Conservation (phyloP, 2,329 filamentous ascomycete genomes). For the Arachnopeziza araneosa region DNA sequence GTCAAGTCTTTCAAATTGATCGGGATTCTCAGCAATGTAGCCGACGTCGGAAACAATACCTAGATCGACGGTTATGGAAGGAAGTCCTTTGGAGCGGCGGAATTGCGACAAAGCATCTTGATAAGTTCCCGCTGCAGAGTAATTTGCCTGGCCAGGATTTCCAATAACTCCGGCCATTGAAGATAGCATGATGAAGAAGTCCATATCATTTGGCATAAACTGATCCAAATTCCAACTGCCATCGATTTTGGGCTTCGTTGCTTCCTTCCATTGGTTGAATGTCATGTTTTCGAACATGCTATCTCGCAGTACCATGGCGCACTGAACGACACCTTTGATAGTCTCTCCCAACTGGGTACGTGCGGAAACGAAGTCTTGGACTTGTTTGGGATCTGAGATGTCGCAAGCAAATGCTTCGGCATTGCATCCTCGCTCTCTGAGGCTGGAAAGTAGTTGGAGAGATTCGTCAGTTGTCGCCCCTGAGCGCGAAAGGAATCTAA, state of each 20-base stretch:
- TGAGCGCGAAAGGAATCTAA: conserved; percentile 24
- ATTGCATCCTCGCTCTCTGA: conserved; percentile 1
- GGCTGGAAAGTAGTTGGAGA: conserved; percentile 1
- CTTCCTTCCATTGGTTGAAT: background rate
- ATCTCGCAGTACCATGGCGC: conserved; percentile 27
- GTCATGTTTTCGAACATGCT: conserved; percentile 3
- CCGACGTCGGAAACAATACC: conserved; percentile 34
- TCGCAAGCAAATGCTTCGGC: background rate
- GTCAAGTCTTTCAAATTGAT: conserved; percentile 1
- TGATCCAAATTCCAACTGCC: conserved; percentile 15
- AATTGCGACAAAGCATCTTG: conserved; percentile 32
- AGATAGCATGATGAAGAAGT: conserved; percentile 34
- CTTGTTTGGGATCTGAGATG: conserved; percentile 3
- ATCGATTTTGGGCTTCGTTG: conserved; percentile 31
- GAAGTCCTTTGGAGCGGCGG: conserved; percentile 23
- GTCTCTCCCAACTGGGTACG: background rate
- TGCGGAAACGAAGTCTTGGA: background rate
- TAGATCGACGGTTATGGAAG: conserved; percentile 24
- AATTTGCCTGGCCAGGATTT: conserved; percentile 32
- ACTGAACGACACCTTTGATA: conserved; percentile 23
- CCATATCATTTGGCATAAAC: conserved; percentile 19
- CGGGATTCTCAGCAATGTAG: conserved; percentile 28
- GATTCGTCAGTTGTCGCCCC: conserved; percentile 10
- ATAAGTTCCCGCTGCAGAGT: conserved; percentile 35
- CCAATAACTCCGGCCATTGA: conserved; percentile 29